Conservation (phyloP, 2,329 filamentous ascomycete species). For the Fusarium foetens region DNA sequence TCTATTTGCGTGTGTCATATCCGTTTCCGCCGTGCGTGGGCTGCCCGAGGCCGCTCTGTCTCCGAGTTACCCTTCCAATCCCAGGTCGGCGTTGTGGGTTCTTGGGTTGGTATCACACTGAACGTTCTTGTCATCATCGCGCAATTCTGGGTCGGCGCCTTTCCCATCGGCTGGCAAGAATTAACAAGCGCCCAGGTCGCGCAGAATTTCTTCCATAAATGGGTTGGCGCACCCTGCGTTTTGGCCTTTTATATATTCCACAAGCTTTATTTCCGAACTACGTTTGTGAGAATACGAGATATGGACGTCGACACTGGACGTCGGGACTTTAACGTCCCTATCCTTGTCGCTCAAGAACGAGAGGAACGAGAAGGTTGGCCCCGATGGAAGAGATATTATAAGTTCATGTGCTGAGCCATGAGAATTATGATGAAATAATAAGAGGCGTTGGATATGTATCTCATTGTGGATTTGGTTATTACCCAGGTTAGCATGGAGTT, state of each 20-base stretch:
- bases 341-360: slow-evolving; percentile 81
- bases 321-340: slow-evolving; percentile 82
- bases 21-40: slow-evolving; percentile 88
- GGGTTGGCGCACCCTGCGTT: slow-evolving; percentile 76
- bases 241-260: slow-evolving; percentile 75
- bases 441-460: slow-evolving; percentile 4
- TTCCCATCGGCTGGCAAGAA: slow-evolving; percentile 70
- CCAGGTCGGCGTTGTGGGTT: slow-evolving; percentile 81
- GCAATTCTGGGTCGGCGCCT: slow-evolving; percentile 89
- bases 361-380: slow-evolving; percentile 80
- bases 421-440: background rate
- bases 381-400: slow-evolving; percentile 79
- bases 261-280: slow-evolving; percentile 78
- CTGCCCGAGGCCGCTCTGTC: slow-evolving; percentile 72
- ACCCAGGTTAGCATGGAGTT: slow-evolving; percentile 33
- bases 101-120: slow-evolving; percentile 80
- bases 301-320: slow-evolving; percentile 91
- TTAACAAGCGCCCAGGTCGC: slow-evolving; percentile 60
- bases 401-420: slow-evolving; percentile 71
- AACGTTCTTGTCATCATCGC: slow-evolving; percentile 81
- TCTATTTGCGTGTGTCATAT: slow-evolving; percentile 93
- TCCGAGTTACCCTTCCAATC: slow-evolving; percentile 83
- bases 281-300: slow-evolving; percentile 72
- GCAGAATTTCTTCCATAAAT: slow-evolving; percentile 77
- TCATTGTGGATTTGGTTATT: slow-evolving; percentile 8